Evolutionary conservation across 2,329 filamentous ascomycete species (phyloP).

Genomic region (Trichophyton verrucosum): DNA sequence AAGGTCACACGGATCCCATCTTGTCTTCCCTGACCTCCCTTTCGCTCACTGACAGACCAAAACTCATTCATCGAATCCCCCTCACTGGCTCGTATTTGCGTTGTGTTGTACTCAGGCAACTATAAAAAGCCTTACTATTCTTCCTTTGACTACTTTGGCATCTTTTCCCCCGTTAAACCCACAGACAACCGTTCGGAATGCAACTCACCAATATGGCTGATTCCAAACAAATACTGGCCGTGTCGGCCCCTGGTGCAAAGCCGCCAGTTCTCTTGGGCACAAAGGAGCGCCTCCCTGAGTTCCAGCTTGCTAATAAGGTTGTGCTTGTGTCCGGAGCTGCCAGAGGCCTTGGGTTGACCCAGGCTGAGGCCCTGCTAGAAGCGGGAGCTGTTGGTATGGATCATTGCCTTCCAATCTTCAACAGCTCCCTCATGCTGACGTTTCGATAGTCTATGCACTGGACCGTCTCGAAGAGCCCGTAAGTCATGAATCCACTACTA

Average conservation of each 20-base stretch:
- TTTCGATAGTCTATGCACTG: slow-evolving; percentile 21
- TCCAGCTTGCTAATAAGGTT: slow-evolving; percentile 58
- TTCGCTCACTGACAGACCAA: background rate
- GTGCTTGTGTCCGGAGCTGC: slow-evolving; percentile 61
- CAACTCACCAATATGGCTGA: background rate
- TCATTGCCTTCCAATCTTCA: background rate
- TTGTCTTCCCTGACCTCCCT: background rate
- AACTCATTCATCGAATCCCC: background rate
- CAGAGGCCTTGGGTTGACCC: slow-evolving; percentile 58
- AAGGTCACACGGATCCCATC: background rate
- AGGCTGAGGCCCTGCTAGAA: slow-evolving; percentile 61
- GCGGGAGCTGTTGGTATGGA: slow-evolving; percentile 50
- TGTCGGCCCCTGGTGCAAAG: background rate
- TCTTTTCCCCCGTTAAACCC: too few species aligned
- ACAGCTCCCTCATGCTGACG: background rate
- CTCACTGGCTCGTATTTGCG: too few species aligned
- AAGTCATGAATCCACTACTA: background rate
- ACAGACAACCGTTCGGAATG: background rate
- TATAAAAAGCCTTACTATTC: background rate
- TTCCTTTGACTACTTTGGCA: background rate
- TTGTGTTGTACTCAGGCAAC: too few species aligned
- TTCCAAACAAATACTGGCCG: background rate
- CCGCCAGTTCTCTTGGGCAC: slow-evolving; percentile 6
- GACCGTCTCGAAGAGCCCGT: slow-evolving; percentile 21
- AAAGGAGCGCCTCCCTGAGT: slow-evolving; percentile 49